Conservation (phyloP, 2,329 filamentous ascomycete species). For the Esteya vermicola region DNA sequence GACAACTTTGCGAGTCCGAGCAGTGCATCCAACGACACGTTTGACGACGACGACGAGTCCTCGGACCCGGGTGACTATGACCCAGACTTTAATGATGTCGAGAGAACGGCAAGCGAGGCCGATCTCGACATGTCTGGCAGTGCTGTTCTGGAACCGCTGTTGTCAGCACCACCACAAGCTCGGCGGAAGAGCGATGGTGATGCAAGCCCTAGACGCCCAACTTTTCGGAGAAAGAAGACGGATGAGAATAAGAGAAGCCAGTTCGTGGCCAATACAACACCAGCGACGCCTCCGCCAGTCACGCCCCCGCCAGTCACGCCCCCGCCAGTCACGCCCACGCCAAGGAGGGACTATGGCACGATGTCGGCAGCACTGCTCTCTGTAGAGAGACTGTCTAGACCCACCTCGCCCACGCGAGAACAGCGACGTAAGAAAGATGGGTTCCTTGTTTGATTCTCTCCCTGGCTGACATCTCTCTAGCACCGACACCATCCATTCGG, state of each 20-base stretch:
- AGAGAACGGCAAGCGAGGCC: constrained; percentile 24
- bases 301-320: too few species aligned
- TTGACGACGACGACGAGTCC: constrained; percentile 11
- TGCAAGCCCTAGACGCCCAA: constrained; percentile 16
- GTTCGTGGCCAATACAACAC: not conserved
- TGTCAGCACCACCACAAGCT: not conserved
- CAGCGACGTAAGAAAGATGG: too few species aligned
- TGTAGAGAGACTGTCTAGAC: too few species aligned
- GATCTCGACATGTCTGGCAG: constrained; percentile 21
- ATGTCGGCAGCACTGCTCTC: constrained; percentile 6
- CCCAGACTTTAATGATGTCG: constrained; percentile 22
- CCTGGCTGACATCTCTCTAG: not conserved
- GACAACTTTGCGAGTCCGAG: constrained; percentile 15
- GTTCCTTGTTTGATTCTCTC: too few species aligned
- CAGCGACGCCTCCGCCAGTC: constrained; percentile 4
- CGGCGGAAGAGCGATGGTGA: constrained; percentile 27
- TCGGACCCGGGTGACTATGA: constrained; percentile 12
- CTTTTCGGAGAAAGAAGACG: constrained; percentile 12
- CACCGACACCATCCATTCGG: constrained; percentile 30
- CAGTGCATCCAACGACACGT: constrained; percentile 12
- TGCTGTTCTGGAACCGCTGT: constrained; percentile 12
- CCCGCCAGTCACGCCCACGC: constrained; percentile 2
- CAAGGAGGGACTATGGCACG: constrained; percentile 12
- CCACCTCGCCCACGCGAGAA: too few species aligned
- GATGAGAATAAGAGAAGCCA: constrained; percentile 9